Percentiles rank a stretch among this genome's conserved stretches.
Conservation (phyloP, 2,329 filamentous ascomycete genomes). For the Bipolaris gigantea region DNA sequence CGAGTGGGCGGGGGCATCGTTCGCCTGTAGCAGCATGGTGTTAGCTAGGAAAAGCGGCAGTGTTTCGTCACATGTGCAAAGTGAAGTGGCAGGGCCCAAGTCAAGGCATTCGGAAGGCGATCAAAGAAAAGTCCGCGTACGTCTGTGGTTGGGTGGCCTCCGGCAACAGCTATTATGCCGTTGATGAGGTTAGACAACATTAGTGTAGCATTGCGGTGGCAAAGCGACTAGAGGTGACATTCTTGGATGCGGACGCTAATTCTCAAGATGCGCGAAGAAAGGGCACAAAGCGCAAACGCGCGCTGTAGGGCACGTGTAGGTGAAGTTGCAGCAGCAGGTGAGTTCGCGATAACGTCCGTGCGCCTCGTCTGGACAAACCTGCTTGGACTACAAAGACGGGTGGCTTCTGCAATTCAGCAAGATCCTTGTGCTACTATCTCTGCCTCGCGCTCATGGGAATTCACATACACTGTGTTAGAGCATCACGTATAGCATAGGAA, state of each 20-base stretch:
- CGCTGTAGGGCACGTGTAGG: conserved; percentile 20
- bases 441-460: neutral
- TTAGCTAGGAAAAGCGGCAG: conserved; percentile 14
- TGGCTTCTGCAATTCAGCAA: neutral
- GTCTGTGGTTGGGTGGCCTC: conserved; percentile 4
- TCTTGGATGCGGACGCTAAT: neutral
- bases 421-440: neutral
- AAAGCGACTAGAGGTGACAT: conserved; percentile 8
- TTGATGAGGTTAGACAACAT: conserved; percentile 11
- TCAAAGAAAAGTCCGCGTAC: conserved; percentile 13
- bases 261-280: neutral
- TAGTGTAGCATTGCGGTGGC: conserved; percentile 12
- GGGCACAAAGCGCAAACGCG: conserved; percentile 13
- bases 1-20: conserved; percentile 19
- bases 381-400: neutral
- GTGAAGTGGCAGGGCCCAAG: neutral
- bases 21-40: conserved; percentile 23
- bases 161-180: conserved; percentile 8
- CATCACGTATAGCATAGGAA: neutral
- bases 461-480: neutral
- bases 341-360: conserved; percentile 12
- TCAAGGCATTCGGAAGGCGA: neutral
- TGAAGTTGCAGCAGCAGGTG: conserved; percentile 14
- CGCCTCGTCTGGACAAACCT: conserved; percentile 3
- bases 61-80: neutral